A percentile compares a stretch with the other conserved stretches of the same genome.
Evolutionary conservation across 352 stramenopile genomes (phyloP).

Genomic region (Saprolegnia diclina): DNA sequence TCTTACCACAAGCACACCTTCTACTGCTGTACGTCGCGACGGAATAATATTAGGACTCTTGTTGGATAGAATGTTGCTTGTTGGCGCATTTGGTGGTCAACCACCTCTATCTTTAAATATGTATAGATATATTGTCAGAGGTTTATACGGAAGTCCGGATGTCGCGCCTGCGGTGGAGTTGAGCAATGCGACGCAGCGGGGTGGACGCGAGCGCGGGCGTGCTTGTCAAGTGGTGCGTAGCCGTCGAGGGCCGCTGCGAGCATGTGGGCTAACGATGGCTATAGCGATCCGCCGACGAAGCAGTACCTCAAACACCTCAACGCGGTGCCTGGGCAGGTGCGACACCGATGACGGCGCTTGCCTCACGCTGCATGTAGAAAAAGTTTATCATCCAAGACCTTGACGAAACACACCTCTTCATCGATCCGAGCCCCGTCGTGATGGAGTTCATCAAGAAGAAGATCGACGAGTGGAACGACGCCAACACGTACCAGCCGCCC

Average conservation of each 20-base stretch:
- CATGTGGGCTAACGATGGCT: background rate
- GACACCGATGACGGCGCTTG: background rate
- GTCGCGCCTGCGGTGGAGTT: too few species aligned
- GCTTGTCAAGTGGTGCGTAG: slow-evolving; percentile 70
- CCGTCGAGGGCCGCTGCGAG: background rate
- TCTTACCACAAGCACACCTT: too few species aligned
- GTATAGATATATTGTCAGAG: too few species aligned
- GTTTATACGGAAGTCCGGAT: too few species aligned
- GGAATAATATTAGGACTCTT: too few species aligned
- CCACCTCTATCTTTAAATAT: too few species aligned
- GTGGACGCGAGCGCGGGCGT: slow-evolving; percentile 38
- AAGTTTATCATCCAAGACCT: slow-evolving; percentile 82
- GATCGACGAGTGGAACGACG: slow-evolving; percentile 87
- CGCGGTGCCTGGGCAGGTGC: slow-evolving; percentile 73
- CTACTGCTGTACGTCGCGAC: too few species aligned
- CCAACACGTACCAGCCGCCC: slow-evolving; percentile 80
- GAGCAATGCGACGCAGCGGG: background rate
- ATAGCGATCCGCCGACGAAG: slow-evolving; percentile 76
- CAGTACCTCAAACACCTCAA: slow-evolving; percentile 82
- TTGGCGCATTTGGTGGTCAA: too few species aligned
- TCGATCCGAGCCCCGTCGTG: slow-evolving; percentile 73
- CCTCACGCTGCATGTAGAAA: slow-evolving; percentile 41
- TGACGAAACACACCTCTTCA: slow-evolving; percentile 82
- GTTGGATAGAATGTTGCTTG: too few species aligned
- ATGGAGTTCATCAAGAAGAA: slow-evolving; percentile 84